Percentiles rank a stretch among this genome's conserved stretches.
Conservation (phyloP, 306 rosid species). For the Casuarina cunninghamiana region DNA sequence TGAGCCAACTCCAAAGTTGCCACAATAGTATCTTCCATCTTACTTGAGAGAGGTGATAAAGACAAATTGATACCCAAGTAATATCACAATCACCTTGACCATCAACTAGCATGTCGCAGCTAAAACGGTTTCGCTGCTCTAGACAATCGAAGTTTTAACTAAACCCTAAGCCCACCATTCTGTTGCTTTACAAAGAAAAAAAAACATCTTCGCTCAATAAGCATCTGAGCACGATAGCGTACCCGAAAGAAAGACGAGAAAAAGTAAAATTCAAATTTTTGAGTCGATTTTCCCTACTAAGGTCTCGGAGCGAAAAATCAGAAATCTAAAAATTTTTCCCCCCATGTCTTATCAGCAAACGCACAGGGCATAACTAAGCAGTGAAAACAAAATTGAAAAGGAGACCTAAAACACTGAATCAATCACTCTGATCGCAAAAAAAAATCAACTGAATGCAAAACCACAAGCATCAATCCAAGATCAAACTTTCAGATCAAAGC, state of each 20-base stretch:
- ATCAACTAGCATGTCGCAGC: not conserved
- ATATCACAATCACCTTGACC: not conserved
- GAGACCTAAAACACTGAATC: not conserved
- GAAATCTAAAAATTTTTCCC: not conserved
- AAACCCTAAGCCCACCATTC: not conserved
- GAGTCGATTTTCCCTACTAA: not conserved
- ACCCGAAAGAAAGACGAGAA: not conserved
- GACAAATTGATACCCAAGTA: not conserved
- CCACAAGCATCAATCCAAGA: constrained; percentile 11
- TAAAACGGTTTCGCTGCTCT: not conserved
- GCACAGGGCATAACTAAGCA: constrained; percentile 4
- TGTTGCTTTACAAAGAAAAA: not conserved
- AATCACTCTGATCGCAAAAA: constrained; percentile 21
- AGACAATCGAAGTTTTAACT: not conserved
- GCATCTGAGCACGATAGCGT: not conserved
- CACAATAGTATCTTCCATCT: not conserved
- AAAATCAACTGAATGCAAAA: not conserved
- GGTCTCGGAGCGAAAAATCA: not conserved
- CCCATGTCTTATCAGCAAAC: not conserved
- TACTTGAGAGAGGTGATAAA: not conserved
- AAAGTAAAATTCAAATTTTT: not conserved
- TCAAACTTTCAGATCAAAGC: constrained; percentile 29
- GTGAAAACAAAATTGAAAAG: not conserved
- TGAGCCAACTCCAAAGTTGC: not conserved
- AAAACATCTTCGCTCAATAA: not conserved